Base-by-base conservation (phyloP, 2,329 filamentous ascomycete species). In the Diaporthe batatas region DNA sequence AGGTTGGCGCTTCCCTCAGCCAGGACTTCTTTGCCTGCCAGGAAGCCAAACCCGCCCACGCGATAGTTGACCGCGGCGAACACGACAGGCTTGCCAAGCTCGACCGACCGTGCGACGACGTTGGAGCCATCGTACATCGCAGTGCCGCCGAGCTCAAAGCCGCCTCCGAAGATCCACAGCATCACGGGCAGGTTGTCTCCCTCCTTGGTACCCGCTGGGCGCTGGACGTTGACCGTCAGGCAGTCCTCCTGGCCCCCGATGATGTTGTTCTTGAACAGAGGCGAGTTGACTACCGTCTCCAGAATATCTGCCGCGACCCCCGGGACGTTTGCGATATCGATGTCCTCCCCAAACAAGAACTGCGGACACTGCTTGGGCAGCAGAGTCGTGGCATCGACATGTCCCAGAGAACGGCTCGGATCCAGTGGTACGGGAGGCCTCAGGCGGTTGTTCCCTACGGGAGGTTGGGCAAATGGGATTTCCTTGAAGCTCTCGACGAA, bases 61-160 rank as follows among this genome's bases (percentile, higher is more conserved):
- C 93, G 91, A 82, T 97, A 95, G 82, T 95, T 95, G 78, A 95
- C 90, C 0, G 91, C 88, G 0, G 96, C 93, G 68, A 91, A 93
- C 54, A 97, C 82, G 74, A 96, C 90, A 0, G 92, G 91, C 81
- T 93, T 89, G 36, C 85, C 86, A 69, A 87, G 76, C 0, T 78
- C 75, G 44, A 89, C 79, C 2, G 85, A 88, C n/a, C 84, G 83
- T 1, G 78, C 69, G 0, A 91, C 76, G 11, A 90, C 81, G 53
- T 81, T 81, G 4, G 83, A 80, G 3, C 81, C 88, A 72, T 91
- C 88, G 76, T 90, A 91, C 80, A 85, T 87, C 70, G 79, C 80
- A 69, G 80, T 86, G 71, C 80, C 86, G 25, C 86, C 88, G 4
- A 89, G 80, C 77, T 90, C 85, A 72, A 92, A 92, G 10, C 88